Evolutionary conservation across 345 rosid genomes (phyloP), one percentile per base, ranked within the genome.

Genomic region (Carallia brachiata): DNA sequence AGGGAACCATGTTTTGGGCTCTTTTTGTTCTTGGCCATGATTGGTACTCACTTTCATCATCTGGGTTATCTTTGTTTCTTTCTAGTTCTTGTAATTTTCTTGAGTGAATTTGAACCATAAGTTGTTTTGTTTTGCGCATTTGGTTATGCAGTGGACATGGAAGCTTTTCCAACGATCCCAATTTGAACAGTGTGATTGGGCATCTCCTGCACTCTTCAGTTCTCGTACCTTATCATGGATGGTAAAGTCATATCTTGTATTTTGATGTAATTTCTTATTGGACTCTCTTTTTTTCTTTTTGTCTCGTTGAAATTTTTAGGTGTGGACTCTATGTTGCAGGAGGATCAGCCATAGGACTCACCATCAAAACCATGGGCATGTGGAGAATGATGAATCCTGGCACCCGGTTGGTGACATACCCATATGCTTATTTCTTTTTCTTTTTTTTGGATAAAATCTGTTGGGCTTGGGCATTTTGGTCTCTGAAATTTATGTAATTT

Each of bases 1-100:
- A 92, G 66, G 96, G 95, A 48, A 92, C 98, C 36, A 92, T 92
- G 96, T 90, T 90, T 64, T 92, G 98, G 98, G 98, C 92, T 67
- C 81, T 92, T 62, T 92, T 92, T 73, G 98, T 92, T 81, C 96
- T 92, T 44, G 96, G 96, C 5, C 98, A 92, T 79, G 98, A 92
- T 67, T 90, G 98, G 98, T 92, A 79, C 61, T 28, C 56, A 52
- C 31, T 30, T 7, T 30, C 2, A 6, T 44, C 8, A 37, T 76
- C 37, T 66, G 47, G 23, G 2, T 15, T 44, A 44, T 62, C 37
- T 23, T 4, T 31, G 28, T 23, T 10, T 53, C 48, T 36, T 7
- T 27, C 60, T 36, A n/a, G 31, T 61, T 36, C 39, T 50, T 50
- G 19, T 12, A 34, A 13, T 18, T 62, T 18, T 37, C 31, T 53